Evolutionary conservation across 2,329 filamentous ascomycete genomes (phyloP).

Genomic region (Cercospora citrullina): DNA sequence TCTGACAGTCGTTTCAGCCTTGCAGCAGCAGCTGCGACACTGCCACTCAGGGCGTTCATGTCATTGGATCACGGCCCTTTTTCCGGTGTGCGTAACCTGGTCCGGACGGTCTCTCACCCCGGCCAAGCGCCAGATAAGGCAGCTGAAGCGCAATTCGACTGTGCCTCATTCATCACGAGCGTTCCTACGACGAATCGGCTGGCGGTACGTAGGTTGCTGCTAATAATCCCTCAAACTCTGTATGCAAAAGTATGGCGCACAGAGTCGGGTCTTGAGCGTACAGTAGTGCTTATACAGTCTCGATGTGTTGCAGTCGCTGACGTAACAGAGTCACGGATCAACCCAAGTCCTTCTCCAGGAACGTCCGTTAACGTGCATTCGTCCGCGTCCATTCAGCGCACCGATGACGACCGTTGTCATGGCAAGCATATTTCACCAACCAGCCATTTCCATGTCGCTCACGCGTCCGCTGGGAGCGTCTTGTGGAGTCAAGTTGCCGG

Average conservation of each 20-base stretch:
- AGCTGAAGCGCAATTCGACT: not conserved
- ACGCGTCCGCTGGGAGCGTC: not conserved
- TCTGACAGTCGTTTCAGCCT: slow-evolving; percentile 1
- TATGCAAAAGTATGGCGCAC: slow-evolving; percentile 2
- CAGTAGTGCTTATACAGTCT: not conserved
- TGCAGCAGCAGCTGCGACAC: not conserved
- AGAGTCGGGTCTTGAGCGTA: not conserved
- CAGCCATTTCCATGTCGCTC: not conserved
- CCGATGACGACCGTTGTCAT: not conserved
- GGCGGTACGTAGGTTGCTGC: not conserved
- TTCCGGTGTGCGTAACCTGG: slow-evolving; percentile 1
- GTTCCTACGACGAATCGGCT: not conserved
- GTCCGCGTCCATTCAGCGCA: not conserved
- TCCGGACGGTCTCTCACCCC: not conserved
- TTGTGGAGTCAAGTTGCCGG: not conserved
- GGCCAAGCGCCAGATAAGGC: not conserved
- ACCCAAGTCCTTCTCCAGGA: not conserved
- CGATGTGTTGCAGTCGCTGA: not conserved
- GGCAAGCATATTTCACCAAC: not conserved
- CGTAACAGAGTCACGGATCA: not conserved
- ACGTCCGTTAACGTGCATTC: not conserved
- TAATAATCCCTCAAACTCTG: not conserved
- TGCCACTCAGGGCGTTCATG: not conserved
- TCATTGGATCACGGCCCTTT: not conserved
- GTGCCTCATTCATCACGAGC: not conserved